Conservation (phyloP, 2,329 filamentous ascomycete species). For the Fusarium euwallaceae region DNA sequence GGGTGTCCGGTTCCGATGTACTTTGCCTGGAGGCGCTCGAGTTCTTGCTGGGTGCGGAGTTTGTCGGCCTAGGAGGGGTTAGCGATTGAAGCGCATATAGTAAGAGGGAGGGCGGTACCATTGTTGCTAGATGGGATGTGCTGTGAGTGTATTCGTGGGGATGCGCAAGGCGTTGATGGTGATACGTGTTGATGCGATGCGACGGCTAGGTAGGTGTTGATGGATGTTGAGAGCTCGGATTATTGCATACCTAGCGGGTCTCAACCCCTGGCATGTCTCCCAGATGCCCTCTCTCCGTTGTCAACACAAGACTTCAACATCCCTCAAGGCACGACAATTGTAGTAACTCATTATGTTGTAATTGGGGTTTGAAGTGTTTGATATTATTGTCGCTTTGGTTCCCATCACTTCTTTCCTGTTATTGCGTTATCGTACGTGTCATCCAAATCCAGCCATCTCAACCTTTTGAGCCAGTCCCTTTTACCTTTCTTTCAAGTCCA, state of each 20-base stretch:
- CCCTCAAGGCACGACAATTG: background rate
- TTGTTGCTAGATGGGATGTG: slow-evolving; percentile 23
- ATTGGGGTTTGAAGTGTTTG: background rate
- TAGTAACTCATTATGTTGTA: background rate
- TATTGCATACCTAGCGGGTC: background rate
- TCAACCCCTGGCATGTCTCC: background rate
- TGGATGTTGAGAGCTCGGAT: background rate
- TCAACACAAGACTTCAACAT: background rate
- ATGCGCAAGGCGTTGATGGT: background rate
- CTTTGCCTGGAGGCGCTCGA: slow-evolving; percentile 95
- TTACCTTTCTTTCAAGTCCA: background rate
- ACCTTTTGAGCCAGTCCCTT: background rate
- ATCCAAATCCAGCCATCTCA: background rate
- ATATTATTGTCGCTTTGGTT: background rate
- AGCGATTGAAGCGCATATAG: background rate
- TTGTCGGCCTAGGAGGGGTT: slow-evolving; percentile 83
- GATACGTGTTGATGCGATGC: background rate
- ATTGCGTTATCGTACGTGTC: background rate
- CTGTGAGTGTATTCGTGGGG: background rate
- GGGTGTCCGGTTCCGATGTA: slow-evolving; percentile 97
- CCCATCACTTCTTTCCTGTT: background rate
- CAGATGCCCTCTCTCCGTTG: background rate
- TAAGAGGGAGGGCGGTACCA: slow-evolving; percentile 35
- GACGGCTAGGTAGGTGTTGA: background rate
- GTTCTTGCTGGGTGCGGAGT: slow-evolving; percentile 95